Evolutionary conservation across 805 yeast species (phyloP), one percentile per base, ranked within the genome.

Genomic region (Wickerhamiella azyma): DNA sequence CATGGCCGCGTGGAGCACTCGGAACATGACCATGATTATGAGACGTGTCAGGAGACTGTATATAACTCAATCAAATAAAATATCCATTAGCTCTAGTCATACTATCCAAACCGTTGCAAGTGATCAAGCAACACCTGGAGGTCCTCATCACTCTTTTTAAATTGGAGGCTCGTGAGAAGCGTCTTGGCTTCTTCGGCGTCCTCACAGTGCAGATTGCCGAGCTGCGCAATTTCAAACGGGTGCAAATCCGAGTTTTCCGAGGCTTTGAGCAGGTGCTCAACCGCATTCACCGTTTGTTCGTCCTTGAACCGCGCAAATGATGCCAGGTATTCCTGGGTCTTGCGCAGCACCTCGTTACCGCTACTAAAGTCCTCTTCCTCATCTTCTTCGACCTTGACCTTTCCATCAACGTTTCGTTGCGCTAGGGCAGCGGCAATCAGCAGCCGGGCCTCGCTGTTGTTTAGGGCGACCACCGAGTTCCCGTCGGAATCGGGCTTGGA

Each of bases 161-260:
- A 76, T 19, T 75, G 72, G 59, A 92, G 71, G 63, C 94, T 82
- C 18, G 98, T 96, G 48, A 92, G 80, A 57, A 92, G 70, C 14
- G 96, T 84, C 65, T 85, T 85, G 32, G 97, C 97, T 68, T 92
- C 98, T 59, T 84, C 98, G 5, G 94, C 86, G 52, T 89, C 96
- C 59, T 89, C 98, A 65, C 96, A 88, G 26, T 92, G 82, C 51
- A 89, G 70, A 3, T 94, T 84, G 0, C 94, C 78, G 50, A 81
- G 67, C 64, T 92, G 97, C 1, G 97, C 94, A 46, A 85, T 70
- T 66, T 92, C 98, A 62, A 92, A 92, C 1, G 98, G 97, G 67
- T 92, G 98, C 56, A 92, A 65, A 24, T 77, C 79, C 37, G 75
- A 66, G 56, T 79, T 81, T 53, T 84, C 94, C 41, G 81, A 76